Percentiles rank a stretch among this genome's conserved stretches.
Conservation (phyloP, 2,329 filamentous ascomycete genomes). For the Dendrostoma leiphaemia region DNA sequence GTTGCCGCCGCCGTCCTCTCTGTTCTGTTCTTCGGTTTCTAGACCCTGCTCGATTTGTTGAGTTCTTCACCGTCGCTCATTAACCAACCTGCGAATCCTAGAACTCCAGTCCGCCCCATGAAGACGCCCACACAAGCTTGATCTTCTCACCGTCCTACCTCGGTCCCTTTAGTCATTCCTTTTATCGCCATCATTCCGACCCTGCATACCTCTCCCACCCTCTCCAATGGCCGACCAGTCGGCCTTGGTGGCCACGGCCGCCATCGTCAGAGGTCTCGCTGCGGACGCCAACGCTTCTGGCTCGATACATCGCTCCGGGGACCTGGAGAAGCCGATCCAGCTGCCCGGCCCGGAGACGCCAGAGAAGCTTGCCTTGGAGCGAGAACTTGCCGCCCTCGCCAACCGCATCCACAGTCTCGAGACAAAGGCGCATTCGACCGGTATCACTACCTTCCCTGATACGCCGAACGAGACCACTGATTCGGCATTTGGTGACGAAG, state of each 20-base stretch:
- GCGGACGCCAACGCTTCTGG: conserved; percentile 37
- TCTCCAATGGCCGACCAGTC: conserved; percentile 51
- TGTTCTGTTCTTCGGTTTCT: conserved; percentile 4
- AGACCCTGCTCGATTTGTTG: conserved; percentile 7
- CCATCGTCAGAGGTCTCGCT: conserved; percentile 53
- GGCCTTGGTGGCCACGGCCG: conserved; percentile 51
- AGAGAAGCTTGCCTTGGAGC: conserved; percentile 77
- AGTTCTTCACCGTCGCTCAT: conserved; percentile 13
- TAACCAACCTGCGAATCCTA: conserved; percentile 1
- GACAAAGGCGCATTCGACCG: conserved; percentile 64
- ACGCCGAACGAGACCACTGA: conserved; percentile 75
- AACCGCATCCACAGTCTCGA: conserved; percentile 80
- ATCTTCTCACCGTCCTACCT: conserved; percentile 5
- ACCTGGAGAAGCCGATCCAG: conserved; percentile 50
- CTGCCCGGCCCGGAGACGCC: conserved; percentile 75
- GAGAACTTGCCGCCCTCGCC: conserved; percentile 76
- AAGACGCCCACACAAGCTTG: conserved; percentile 12
- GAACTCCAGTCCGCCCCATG: conserved; percentile 8
- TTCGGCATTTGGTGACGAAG: conserved; percentile 61
- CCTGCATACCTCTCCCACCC: conserved; percentile 7
- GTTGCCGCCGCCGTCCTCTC: conserved; percentile 7
- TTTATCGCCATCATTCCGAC: conserved; percentile 3
- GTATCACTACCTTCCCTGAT: conserved; percentile 63
- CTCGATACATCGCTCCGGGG: conserved; percentile 35
- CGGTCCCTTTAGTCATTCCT: conserved; percentile 8